phyloP scores from a whole-genome alignment of 176 grass and related monocot genomes.

The Triticum urartu region DNA sequence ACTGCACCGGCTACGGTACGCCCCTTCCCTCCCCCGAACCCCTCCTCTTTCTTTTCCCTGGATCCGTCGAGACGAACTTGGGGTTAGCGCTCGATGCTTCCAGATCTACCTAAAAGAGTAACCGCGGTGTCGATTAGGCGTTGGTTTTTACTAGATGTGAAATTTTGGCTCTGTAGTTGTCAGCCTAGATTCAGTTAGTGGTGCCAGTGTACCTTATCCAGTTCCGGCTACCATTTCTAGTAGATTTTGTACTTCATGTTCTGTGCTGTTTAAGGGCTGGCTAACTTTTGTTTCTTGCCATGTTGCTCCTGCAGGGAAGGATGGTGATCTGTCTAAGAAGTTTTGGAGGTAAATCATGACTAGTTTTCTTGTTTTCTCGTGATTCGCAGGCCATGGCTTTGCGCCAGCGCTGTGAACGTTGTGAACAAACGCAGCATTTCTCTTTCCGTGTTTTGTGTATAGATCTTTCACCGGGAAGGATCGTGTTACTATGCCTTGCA shows the following conservation, averaged over 20 bases:
- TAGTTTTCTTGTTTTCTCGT: constrained; percentile 5
- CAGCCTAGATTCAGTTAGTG: not conserved
- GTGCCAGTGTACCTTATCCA: not conserved
- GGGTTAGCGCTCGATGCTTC: not conserved
- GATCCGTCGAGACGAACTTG: not conserved
- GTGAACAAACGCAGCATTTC: not conserved
- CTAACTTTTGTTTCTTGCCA: constrained; percentile 17
- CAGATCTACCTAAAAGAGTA: constrained; percentile 10
- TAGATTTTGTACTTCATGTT: not conserved
- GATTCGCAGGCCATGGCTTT: not conserved
- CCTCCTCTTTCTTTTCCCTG: not conserved
- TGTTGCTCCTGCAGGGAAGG: constrained; percentile 62
- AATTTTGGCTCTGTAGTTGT: not conserved
- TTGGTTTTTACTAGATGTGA: not conserved
- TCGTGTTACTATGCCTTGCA: not conserved
- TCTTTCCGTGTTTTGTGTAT: not conserved
- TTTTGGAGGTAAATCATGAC: constrained; percentile 77
- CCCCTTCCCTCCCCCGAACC: not conserved
- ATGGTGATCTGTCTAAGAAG: constrained; percentile 79
- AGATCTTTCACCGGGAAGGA: not conserved
- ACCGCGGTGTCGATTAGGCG: not conserved
- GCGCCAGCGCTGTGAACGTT: not conserved
- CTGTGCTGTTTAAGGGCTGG: not conserved
- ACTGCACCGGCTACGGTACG: constrained; percentile 95
- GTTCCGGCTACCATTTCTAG: not conserved